These are phyloP conservation scores for Cryptococcus jaspeensis DNA, from an alignment of 1,284 basidiomycete genomes.

Conservation along the genomic window DNA sequence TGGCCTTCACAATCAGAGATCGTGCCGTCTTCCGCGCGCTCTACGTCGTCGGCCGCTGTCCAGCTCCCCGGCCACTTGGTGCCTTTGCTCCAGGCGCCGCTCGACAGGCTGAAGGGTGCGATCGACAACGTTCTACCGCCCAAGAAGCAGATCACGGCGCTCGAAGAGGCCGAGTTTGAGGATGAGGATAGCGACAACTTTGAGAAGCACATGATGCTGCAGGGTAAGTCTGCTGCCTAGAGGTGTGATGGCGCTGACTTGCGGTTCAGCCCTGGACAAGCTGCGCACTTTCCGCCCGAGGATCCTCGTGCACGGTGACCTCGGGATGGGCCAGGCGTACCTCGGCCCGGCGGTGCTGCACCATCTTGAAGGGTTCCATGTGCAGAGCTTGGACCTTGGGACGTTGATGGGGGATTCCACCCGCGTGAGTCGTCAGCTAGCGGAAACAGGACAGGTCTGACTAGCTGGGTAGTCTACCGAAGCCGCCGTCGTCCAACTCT, in stretches of 20 bases:
- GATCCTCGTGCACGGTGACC: conserved; percentile 75
- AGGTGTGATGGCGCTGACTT: conserved; percentile 10
- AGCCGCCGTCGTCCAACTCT: conserved; percentile 92
- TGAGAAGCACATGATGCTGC: conserved; percentile 75
- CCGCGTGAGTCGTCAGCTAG: conserved; percentile 59
- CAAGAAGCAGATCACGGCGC: conserved; percentile 69
- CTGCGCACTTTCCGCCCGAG: conserved; percentile 88
- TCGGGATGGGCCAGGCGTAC: conserved; percentile 87
- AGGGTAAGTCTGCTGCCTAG: conserved; percentile 59
- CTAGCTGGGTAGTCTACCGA: conserved; percentile 68
- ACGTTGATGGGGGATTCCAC: conserved; percentile 86
- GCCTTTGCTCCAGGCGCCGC: conserved; percentile 68
- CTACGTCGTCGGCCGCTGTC: conserved; percentile 77
- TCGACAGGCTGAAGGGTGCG: conserved; percentile 69
- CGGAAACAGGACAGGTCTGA: neutral
- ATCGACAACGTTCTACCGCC: conserved; percentile 70
- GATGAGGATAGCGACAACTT: conserved; percentile 70
- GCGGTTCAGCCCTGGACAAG: conserved; percentile 77
- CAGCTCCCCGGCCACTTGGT: conserved; percentile 84
- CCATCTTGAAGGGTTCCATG: conserved; percentile 91
- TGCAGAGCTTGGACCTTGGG: conserved; percentile 90
- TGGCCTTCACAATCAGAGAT: conserved; percentile 60
- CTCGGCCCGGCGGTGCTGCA: conserved; percentile 89
- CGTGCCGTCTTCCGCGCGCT: conserved; percentile 90
- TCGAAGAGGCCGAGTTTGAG: conserved; percentile 93